Base-by-base conservation (phyloP, 345 rosid species). In the Anacardium occidentale region DNA sequence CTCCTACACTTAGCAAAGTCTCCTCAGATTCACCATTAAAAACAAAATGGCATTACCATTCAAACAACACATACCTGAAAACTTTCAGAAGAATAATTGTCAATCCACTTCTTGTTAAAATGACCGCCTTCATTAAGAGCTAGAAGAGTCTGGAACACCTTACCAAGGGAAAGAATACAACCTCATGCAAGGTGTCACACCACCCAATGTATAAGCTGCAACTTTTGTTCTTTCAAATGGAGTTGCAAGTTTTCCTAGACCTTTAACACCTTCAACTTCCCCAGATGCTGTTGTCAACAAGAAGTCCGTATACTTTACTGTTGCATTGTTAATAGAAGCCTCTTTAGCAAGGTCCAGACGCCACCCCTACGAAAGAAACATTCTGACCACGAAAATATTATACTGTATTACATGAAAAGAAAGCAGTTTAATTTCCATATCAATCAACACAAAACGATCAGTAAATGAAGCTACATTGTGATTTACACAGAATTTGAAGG, bases 151-250 rank as follows among this genome's bases (percentile, higher is more conserved):
- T 77, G 82, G 62, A 96, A 78, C 76, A 90, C 97, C 84, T 81
- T 90, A 71, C 95, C 96, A 1, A 91, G 82, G n/a, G 79, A 78
- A 89, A 70, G 94, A 96, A 85, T 93, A 96, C 74, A 93, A 77
- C 79, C 89, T 83, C 99, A 96, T 93, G 87, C 96, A 90, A 65
- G 99, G 99, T 73, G 97, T 79, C 90, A 96, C 85, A 74, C 97
- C 97, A 84, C 95, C 97, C 57, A 96, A 85, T 65, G 93, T 91
- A 76, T 96, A 96, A 62, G 99, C 98, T 2, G 99, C 98, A 82
- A 96, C 91, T 85, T 90, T 96, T 37, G 98, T 96, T 80, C 84
- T 91, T 75, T 91, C 99, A 80, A 96, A 96, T 45, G 98, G 99
- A 68, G 99, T 96, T 61, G 93, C 92, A 74, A 96, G 94, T 80